Evolutionary conservation across 495 filamentous ascomycete species (phyloP).

Genomic region (Penicillium crystallinum): DNA sequence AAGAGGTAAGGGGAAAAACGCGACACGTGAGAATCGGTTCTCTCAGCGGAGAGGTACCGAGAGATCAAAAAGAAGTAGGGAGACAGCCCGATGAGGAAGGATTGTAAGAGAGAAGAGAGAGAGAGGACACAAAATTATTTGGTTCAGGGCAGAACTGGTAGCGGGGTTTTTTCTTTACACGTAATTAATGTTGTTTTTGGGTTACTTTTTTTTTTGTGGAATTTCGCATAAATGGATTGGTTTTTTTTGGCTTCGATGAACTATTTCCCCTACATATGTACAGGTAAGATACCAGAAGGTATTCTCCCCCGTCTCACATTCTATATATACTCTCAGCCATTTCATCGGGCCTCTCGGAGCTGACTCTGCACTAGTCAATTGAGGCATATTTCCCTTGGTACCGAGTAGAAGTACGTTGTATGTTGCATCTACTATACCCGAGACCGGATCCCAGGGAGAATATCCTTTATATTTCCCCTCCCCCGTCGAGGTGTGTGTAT

Average conservation of each 20-base stretch:
- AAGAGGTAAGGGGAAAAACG: constrained; percentile 1
- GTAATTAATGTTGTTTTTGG: constrained; percentile 5
- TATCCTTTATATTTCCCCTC: too few species aligned
- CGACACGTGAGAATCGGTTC: constrained; percentile 18
- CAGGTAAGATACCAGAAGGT: too few species aligned
- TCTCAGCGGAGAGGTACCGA: constrained; percentile 11
- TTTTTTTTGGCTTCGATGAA: background rate
- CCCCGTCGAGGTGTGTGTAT: background rate
- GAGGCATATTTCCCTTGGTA: background rate
- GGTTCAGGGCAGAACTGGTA: constrained; percentile 19
- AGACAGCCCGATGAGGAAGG: constrained; percentile 15
- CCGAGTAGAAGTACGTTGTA: background rate
- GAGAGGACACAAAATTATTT: constrained; percentile 17
- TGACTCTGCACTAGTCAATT: background rate
- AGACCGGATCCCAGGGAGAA: too few species aligned
- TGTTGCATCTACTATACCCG: too few species aligned
- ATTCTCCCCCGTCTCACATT: background rate
- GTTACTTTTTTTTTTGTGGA: constrained; percentile 12
- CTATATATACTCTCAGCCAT: background rate
- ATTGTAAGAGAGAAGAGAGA: constrained; percentile 19
- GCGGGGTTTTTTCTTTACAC: constrained; percentile 18
- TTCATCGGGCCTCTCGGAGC: too few species aligned
- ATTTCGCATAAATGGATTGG: constrained; percentile 8
- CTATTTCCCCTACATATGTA: too few species aligned
- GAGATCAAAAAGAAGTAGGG: constrained; percentile 17